Base-by-base conservation (phyloP, 1,284 basidiomycete species). In the Laetiporus sulphureus region DNA sequence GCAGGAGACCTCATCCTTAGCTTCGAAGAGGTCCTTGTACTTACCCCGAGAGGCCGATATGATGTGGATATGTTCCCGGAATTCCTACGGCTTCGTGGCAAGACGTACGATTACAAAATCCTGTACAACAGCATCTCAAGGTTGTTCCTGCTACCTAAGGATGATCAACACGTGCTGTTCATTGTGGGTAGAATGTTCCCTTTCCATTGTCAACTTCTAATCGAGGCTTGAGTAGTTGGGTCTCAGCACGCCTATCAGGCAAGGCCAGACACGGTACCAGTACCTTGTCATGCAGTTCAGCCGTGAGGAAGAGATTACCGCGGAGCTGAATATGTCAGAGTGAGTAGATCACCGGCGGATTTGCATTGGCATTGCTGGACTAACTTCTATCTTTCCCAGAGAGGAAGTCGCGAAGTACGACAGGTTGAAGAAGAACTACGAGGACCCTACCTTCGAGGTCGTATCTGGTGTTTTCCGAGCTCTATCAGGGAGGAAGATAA, bases 81-180 rank as follows among this genome's bases (percentile, higher is more conserved):
- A 36, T 98, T 95, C 66, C 65, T 99, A 56, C 84, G 96, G 32
- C 69, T 99, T 23, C 85, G 94, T 31, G 96, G 96, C 47, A 98
- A 98, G 69, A 97, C 92, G 2, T 99, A 99, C 67, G 96, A 99
- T 66, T 99, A 99, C 76, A 96, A 97, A 67, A 91, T 99, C 45
- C 75, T 91, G 21, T 98, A 95, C 66, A 77, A 77, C 32, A 91
- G 87, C 49, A 93, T 99, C 54, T 85, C 89, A 34, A 79, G 82
- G 49, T 70, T 99, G 18, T 99, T 99, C 75, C 73, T 99, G 16
- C 71, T 99, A 3, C 96, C 96, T 23, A 95, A 96, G 61, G 96
- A 99, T 62, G 96, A 99, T 53, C 80, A 92, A 42, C 96, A 98
- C 60, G 87, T 97, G 32, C 74, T 97, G 50, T 94, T 99, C 58